These are phyloP conservation scores for Paraphoma chrysanthemicola DNA, from an alignment of 2,329 filamentous ascomycete species.

Conservation along the genomic window DNA sequence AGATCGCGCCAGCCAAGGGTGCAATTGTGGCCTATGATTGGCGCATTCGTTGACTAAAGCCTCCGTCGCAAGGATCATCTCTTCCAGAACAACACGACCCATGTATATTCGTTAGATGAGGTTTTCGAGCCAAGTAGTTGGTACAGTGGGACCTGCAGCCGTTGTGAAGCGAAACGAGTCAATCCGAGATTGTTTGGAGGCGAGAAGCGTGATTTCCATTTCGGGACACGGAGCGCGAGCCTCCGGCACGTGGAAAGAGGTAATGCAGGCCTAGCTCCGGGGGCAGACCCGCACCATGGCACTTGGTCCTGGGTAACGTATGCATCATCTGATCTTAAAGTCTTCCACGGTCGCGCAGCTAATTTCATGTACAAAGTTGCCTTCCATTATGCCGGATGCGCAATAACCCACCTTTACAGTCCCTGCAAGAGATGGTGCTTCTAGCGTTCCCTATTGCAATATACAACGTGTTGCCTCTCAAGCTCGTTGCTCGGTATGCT, in stretches of 20 bases:
- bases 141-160: constrained; percentile 9
- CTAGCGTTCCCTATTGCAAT: too few species aligned
- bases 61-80: constrained; percentile 6
- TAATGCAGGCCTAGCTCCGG: background rate
- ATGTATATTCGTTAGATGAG: background rate
- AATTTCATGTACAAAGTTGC: too few species aligned
- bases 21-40: constrained; percentile 5
- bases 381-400: too few species aligned
- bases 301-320: background rate
- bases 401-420: too few species aligned
- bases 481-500: too few species aligned
- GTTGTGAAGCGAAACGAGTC: background rate
- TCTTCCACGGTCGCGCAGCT: background rate
- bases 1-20: constrained; percentile 4
- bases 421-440: too few species aligned
- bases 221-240: background rate
- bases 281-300: background rate
- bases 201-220: background rate
- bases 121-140: constrained; percentile 5
- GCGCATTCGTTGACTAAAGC: constrained; percentile 7
- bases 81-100: constrained; percentile 10
- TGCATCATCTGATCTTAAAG: background rate
- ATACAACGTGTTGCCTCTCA: too few species aligned
- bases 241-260: constrained; percentile 1
- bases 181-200: background rate